Evolutionary conservation across 345 rosid species (phyloP), one percentile per base, ranked within the genome.

Genomic region (Pistacia vera): DNA sequence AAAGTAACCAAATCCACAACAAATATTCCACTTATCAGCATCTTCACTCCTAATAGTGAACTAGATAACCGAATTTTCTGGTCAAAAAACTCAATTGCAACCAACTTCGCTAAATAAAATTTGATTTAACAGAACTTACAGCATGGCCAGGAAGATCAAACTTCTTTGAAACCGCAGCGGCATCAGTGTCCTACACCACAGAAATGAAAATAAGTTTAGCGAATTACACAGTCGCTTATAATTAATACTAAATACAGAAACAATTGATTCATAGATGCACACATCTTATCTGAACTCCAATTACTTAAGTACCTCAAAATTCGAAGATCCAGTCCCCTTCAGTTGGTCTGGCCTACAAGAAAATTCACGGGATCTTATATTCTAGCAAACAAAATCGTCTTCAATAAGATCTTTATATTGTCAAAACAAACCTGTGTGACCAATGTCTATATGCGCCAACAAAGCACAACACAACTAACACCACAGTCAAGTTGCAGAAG

Each of bases 141-240:
- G 95, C 97, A 85, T 81, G 91, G 67, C 95, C 86, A 36, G 95
- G 97, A 78, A 92, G 91, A 79, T 89, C 93, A 41, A 81, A 85
- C 81, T 75, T 90, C 86, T 86, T 90, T n/a, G 89, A 75, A 75
- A 78, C 88, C 5, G 69, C 57, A 18, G 72, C 77, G 66, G 70
- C 74, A 80, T 83, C 83, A 25, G 85, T 63, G 62, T 87, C 94
- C 91, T 88, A 80, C 63, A 80, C 59, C 77, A 73, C 63, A 66
- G 49, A 74, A 75, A 74, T n/a, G 65, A 17, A 67, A 66, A 68
- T 54, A 18, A 67, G 61, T 49, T 62, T 20, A 18, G 18, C 33
- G 14, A 3, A 35, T 12, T 56, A 61, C 70, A 25, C 63, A 63
- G n/a, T 70, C 22, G 61, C 30, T 58, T 63, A 8, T 67, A n/a